Conservation (phyloP, 306 rosid genomes). For the Begonia peltatifolia region DNA sequence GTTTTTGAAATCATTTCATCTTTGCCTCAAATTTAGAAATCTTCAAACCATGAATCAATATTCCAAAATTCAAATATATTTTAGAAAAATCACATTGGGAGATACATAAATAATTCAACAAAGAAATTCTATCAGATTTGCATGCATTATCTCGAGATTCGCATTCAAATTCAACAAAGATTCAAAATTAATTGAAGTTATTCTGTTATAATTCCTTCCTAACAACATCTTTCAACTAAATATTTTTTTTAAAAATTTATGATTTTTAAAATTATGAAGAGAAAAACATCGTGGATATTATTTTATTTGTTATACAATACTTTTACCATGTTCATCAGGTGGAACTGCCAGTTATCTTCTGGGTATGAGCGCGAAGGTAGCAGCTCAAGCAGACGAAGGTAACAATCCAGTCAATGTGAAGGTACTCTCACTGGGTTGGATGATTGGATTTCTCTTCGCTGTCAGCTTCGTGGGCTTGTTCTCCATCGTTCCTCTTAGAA, state of each 20-base stretch:
- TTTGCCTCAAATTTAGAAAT: too few species aligned
- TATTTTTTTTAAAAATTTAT: not conserved
- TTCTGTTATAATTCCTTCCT: too few species aligned
- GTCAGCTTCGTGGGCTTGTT: slow-evolving; percentile 73
- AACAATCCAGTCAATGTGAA: slow-evolving; percentile 40
- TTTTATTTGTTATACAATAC: not conserved
- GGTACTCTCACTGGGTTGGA: slow-evolving; percentile 47
- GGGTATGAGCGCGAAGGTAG: slow-evolving; percentile 52
- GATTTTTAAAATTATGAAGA: not conserved
- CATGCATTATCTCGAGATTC: too few species aligned
- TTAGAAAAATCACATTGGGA: too few species aligned
- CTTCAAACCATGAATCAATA: too few species aligned
- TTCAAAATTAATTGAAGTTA: too few species aligned
- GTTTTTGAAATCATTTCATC: too few species aligned
- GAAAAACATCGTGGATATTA: not conserved
- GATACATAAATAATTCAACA: too few species aligned
- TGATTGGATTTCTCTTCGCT: slow-evolving; percentile 49
- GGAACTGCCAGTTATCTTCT: slow-evolving; percentile 66
- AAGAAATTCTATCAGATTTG: too few species aligned
- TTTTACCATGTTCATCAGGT: slow-evolving; percentile 19
- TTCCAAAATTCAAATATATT: too few species aligned
- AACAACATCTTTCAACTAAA: too few species aligned
- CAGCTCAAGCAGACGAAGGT: slow-evolving; percentile 38
- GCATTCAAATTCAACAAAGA: too few species aligned
- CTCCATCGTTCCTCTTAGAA: slow-evolving; percentile 59